Evolutionary conservation across 306 rosid genomes (phyloP).

Genomic region (Gillenia trifoliata): DNA sequence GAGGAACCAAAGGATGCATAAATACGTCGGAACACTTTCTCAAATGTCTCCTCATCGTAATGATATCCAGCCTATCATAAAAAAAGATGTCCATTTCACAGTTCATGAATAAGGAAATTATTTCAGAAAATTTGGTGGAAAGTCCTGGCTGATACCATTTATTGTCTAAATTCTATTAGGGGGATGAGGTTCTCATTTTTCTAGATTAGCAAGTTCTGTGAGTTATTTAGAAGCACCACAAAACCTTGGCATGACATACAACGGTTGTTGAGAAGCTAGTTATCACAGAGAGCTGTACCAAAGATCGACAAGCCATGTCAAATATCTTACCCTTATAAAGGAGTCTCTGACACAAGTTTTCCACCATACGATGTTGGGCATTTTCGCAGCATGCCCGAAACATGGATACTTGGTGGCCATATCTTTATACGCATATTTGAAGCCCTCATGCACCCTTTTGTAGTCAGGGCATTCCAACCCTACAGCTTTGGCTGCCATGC

Average conservation of each 20-base stretch:
- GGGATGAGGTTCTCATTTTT: constrained; percentile 1
- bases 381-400: constrained; percentile 75
- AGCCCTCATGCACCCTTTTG: constrained; percentile 81
- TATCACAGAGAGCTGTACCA: not conserved
- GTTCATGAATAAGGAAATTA: not conserved
- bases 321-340: constrained; percentile 68
- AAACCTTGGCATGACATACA: constrained; percentile 6
- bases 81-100: constrained; percentile 21
- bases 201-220: not conserved
- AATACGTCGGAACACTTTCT: constrained; percentile 85
- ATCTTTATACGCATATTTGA: constrained; percentile 79
- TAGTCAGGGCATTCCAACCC: constrained; percentile 92
- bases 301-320: constrained; percentile 10
- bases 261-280: constrained; percentile 8
- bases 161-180: not conserved
- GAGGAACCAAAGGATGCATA: constrained; percentile 89
- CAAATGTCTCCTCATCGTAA: constrained; percentile 94
- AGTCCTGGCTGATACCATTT: not conserved
- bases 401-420: constrained; percentile 88
- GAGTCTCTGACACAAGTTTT: constrained; percentile 88
- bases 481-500: constrained; percentile 97
- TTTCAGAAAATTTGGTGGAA: not conserved
- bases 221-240: not conserved
- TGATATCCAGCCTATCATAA: constrained; percentile 84
- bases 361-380: constrained; percentile 95